Percentiles rank a stretch among this genome's conserved stretches.
Evolutionary conservation across 768 basidiomycete genomes (phyloP).

Genomic region (Scleroderma citrinum): DNA sequence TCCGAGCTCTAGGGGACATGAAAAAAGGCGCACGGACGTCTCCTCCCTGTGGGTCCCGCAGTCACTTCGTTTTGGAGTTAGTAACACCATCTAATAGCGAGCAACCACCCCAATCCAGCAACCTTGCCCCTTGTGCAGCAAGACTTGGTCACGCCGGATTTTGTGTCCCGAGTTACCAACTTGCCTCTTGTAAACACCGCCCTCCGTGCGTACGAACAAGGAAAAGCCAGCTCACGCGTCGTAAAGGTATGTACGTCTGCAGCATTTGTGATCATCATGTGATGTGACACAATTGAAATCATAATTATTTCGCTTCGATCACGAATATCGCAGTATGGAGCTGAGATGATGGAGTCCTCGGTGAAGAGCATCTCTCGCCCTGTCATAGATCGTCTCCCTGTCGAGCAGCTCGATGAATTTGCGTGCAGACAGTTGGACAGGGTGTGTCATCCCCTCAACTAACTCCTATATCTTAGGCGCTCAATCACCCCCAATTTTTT

Average conservation of each 20-base stretch:
- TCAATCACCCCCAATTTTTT: background rate
- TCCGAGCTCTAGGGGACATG: constrained; percentile 75
- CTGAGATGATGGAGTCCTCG: constrained; percentile 81
- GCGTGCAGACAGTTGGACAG: constrained; percentile 84
- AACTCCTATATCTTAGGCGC: background rate
- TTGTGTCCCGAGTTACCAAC: constrained; percentile 56
- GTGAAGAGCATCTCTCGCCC: constrained; percentile 77
- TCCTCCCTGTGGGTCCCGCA: constrained; percentile 7
- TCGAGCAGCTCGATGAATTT: constrained; percentile 77
- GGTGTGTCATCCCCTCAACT: constrained; percentile 38
- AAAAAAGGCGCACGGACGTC: constrained; percentile 37
- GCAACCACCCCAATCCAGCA: background rate
- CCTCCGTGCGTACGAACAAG: constrained; percentile 70
- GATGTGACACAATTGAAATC: background rate
- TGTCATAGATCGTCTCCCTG: constrained; percentile 74
- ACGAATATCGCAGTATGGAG: constrained; percentile 61
- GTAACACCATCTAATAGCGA: background rate
- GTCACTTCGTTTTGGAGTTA: background rate
- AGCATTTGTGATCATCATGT: background rate
- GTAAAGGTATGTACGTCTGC: constrained; percentile 63
- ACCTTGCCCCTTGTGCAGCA: constrained; percentile 7
- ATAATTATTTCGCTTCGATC: constrained; percentile 1
- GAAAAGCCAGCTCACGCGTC: constrained; percentile 77
- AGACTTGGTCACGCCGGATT: constrained; percentile 15
- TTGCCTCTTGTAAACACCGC: constrained; percentile 72